Conservation (phyloP, 768 basidiomycete genomes). For the Trametes sanguinea region DNA sequence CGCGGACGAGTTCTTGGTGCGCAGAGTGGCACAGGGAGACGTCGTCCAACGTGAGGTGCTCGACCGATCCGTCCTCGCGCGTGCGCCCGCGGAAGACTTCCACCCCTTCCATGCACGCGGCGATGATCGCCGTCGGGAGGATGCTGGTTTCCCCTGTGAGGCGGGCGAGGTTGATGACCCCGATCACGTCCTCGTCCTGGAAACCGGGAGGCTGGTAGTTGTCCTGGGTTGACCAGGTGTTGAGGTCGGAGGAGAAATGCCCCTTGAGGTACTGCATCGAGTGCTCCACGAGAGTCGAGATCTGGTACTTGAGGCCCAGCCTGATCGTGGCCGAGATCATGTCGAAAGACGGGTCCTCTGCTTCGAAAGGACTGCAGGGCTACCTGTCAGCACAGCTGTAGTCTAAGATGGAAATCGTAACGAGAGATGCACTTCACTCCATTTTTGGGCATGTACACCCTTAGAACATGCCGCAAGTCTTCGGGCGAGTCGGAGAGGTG, state of each 20-base stretch:
- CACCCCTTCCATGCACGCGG: not conserved
- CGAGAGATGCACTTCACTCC: too few relatives aligned
- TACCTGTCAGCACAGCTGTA: not conserved
- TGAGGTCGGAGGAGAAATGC: slow-evolving; percentile 5
- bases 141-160: not conserved
- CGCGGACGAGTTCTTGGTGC: not conserved
- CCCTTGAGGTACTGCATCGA: slow-evolving; percentile 3
- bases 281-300: not conserved
- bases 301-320: slow-evolving; percentile 22
- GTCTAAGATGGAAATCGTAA: too few relatives aligned
- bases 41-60: slow-evolving; percentile 1
- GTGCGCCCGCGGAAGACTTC: not conserved
- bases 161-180: slow-evolving; percentile 17
- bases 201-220: not conserved
- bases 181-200: not conserved
- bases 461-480: too few relatives aligned
- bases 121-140: slow-evolving; percentile 1
- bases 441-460: too few relatives aligned
- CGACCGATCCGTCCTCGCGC: slow-evolving; percentile 2
- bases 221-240: not conserved
- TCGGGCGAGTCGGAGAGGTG: too few relatives aligned
- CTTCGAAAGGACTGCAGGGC: not conserved
- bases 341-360: not conserved
- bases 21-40: not conserved
- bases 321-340: slow-evolving; percentile 4